phyloP scores from a whole-genome alignment of 768 basidiomycete genomes.

The Suillus subaureus region DNA sequence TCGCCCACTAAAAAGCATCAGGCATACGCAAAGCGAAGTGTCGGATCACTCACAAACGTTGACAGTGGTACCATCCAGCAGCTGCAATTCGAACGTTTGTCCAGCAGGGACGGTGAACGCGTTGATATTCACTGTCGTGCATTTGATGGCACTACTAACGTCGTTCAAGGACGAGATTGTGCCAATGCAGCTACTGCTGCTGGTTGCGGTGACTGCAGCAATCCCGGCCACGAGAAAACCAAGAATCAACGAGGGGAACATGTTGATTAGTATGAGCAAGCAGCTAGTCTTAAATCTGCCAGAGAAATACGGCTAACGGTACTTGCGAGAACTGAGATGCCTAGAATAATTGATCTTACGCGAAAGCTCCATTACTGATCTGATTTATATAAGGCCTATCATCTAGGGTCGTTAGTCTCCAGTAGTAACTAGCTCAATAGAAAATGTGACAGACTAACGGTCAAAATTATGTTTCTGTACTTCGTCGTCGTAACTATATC shows the following conservation, averaged over 20 bases:
- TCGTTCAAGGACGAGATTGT: slow-evolving; percentile 56
- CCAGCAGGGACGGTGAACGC: slow-evolving; percentile 60
- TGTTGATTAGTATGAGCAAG: not conserved
- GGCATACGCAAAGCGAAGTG: not conserved
- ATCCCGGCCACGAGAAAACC: slow-evolving; percentile 21
- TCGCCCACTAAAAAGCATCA: slow-evolving; percentile 49
- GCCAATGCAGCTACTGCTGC: slow-evolving; percentile 41
- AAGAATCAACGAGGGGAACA: slow-evolving; percentile 15
- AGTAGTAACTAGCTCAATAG: not conserved
- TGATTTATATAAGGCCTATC: not conserved
- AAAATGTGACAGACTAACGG: not conserved
- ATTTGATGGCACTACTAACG: slow-evolving; percentile 51
- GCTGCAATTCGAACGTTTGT: slow-evolving; percentile 47
- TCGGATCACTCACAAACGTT: slow-evolving; percentile 50
- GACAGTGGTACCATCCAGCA: slow-evolving; percentile 54
- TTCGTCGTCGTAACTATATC: not conserved
- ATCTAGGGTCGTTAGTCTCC: not conserved
- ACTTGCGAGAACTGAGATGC: not conserved
- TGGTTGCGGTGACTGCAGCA: slow-evolving; percentile 18
- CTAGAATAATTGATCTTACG: not conserved
- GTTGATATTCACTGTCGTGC: slow-evolving; percentile 60
- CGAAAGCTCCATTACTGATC: not conserved
- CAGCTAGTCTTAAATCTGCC: not conserved
- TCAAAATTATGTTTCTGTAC: not conserved
- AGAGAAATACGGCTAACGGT: not conserved